Evolutionary conservation across 2,329 filamentous ascomycete genomes (phyloP).

Genomic region (Fusarium buxicola): DNA sequence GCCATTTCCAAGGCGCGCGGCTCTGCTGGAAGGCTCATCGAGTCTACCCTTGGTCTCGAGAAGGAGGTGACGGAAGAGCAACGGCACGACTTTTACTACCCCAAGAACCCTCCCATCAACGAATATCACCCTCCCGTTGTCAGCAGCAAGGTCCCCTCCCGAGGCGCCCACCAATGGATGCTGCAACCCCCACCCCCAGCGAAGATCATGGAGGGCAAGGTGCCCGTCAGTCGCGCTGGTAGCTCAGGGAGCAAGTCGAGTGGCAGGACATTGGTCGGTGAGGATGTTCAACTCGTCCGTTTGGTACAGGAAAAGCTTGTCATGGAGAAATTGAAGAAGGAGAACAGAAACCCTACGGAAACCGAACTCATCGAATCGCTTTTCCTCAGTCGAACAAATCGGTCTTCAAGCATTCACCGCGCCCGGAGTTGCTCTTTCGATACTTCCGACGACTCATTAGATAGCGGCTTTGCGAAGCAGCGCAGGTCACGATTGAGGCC

Average conservation of each 20-base stretch:
- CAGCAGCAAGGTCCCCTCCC: slow-evolving; percentile 76
- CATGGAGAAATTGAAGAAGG: slow-evolving; percentile 59
- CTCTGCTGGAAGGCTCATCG: slow-evolving; percentile 65
- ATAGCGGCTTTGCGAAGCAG: slow-evolving; percentile 44
- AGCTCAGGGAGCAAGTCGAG: slow-evolving; percentile 67
- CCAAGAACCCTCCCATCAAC: slow-evolving; percentile 79
- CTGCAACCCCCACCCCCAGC: slow-evolving; percentile 90
- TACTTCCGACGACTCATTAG: slow-evolving; percentile 50
- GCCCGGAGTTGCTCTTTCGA: slow-evolving; percentile 55
- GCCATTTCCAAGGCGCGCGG: slow-evolving; percentile 69
- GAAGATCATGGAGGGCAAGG: slow-evolving; percentile 90
- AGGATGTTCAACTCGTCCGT: slow-evolving; percentile 58
- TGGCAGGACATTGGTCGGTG: slow-evolving; percentile 55
- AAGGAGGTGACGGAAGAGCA: slow-evolving; percentile 63
- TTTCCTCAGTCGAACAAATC: slow-evolving; percentile 50
- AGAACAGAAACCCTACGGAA: slow-evolving; percentile 54
- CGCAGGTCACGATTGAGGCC: slow-evolving; percentile 46
- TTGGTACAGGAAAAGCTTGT: slow-evolving; percentile 59
- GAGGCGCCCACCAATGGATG: slow-evolving; percentile 87
- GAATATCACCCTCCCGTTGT: slow-evolving; percentile 88
- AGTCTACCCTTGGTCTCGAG: slow-evolving; percentile 64
- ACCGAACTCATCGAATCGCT: slow-evolving; percentile 58
- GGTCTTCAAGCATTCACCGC: slow-evolving; percentile 49
- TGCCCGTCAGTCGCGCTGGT: slow-evolving; percentile 72
- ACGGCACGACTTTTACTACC: slow-evolving; percentile 71